phyloP scores from a whole-genome alignment of 2,329 filamentous ascomycete genomes.

The Clonostachys byssicola region DNA sequence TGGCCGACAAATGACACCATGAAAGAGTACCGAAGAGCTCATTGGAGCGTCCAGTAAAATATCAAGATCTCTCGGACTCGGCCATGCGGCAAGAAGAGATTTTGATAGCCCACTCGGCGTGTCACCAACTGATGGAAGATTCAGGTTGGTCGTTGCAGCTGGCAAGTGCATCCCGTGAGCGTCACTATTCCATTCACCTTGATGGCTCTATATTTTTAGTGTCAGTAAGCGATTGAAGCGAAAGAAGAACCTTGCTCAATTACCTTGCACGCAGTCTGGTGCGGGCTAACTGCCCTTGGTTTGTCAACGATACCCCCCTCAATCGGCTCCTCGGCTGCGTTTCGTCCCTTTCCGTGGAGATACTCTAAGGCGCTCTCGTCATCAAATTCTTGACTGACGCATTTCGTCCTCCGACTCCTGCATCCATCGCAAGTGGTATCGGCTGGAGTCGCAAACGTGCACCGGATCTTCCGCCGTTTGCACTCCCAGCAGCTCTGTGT shows the following conservation, averaged over 20 bases:
- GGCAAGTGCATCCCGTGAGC: no score
- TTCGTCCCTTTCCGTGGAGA: no score
- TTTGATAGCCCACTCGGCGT: not conserved
- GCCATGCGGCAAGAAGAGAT: not conserved
- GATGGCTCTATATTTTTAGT: no score
- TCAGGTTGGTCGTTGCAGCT: no score
- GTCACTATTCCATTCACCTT: no score
- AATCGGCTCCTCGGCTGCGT: no score
- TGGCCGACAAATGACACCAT: not conserved
- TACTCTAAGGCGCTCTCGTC: not conserved
- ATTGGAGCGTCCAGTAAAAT: not conserved
- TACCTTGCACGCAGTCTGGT: no score
- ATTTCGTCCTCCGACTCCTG: not conserved
- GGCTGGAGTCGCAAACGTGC: not conserved
- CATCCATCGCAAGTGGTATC: not conserved
- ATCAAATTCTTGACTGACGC: not conserved
- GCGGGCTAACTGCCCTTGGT: no score
- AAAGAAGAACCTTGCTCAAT: no score
- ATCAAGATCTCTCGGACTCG: not conserved
- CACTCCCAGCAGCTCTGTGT: not conserved
- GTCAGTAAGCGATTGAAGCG: no score
- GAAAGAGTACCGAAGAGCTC: not conserved
- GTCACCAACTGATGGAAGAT: no score
- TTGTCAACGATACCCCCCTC: no score
- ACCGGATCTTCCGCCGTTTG: not conserved